A percentile compares a stretch with the other conserved stretches of the same genome.
Evolutionary conservation across 108 stramenopile genomes (phyloP).

Genomic region (Nitzschia inconspicua): DNA sequence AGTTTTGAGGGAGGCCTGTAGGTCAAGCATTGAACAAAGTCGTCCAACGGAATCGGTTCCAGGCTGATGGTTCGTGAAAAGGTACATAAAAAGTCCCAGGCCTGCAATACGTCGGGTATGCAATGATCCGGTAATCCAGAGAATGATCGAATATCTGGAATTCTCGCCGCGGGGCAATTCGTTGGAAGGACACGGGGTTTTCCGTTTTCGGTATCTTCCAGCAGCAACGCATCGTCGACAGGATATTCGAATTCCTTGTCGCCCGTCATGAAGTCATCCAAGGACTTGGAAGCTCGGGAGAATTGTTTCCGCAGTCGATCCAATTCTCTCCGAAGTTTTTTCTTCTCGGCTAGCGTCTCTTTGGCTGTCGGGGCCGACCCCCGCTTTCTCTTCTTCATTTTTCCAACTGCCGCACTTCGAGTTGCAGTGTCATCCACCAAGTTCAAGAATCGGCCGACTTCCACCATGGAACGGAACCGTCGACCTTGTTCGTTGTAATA

Average conservation of each 20-base stretch:
- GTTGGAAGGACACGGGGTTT: constrained; percentile 23
- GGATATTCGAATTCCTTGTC: constrained; percentile 43
- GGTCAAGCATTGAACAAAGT: constrained; percentile 75
- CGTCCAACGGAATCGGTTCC: constrained; percentile 68
- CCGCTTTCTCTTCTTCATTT: constrained; percentile 15
- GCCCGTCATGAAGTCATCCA: constrained; percentile 73
- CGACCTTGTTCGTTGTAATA: constrained; percentile 62
- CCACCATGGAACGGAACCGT: constrained; percentile 77
- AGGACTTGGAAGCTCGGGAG: constrained; percentile 49
- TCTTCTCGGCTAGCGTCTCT: constrained; percentile 65
- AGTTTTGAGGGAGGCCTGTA: constrained; percentile 41
- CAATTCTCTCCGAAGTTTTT: constrained; percentile 66
- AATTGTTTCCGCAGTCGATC: constrained; percentile 64
- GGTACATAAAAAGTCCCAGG: constrained; percentile 89
- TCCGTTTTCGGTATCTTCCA: constrained; percentile 18
- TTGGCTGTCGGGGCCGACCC: constrained; percentile 14
- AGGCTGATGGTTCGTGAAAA: constrained; percentile 64
- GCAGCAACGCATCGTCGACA: constrained; percentile 41
- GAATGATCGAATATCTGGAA: constrained; percentile 64
- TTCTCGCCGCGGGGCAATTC: constrained; percentile 37
- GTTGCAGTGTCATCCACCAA: constrained; percentile 28
- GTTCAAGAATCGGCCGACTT: constrained; percentile 67
- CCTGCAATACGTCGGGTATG: constrained; percentile 71
- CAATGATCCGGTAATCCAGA: constrained; percentile 72
- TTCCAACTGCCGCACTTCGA: background rate